A percentile compares a stretch with the other conserved stretches of the same genome.
These are phyloP conservation scores for Plenodomus biglobosus DNA, from an alignment of 2,329 filamentous ascomycete species.

Conservation along the genomic window DNA sequence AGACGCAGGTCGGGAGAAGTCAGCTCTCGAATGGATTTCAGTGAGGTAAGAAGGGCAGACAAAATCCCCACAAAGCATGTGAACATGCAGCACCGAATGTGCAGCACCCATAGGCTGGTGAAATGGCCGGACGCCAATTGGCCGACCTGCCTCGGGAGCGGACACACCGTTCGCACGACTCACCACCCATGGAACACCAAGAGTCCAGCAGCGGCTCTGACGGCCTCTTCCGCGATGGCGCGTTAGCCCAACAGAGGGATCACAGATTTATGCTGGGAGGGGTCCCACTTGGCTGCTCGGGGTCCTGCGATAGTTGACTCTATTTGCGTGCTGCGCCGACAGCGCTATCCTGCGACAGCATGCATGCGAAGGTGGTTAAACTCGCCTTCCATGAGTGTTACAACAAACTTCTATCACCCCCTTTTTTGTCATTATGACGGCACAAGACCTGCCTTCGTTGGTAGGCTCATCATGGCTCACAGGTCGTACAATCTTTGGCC, in stretches of 20 bases:
- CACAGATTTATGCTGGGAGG: neutral
- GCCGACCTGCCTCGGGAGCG: neutral
- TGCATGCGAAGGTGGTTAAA: neutral
- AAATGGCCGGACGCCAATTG: neutral
- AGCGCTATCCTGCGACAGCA: neutral
- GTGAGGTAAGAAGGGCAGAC: neutral
- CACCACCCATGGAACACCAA: neutral
- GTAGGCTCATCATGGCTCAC: neutral
- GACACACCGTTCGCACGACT: neutral
- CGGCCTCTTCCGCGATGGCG: neutral
- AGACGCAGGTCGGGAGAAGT: no score
- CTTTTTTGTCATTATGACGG: neutral
- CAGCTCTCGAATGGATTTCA: no score
- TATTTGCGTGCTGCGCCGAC: neutral
- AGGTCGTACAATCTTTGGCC: neutral
- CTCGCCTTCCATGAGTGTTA: neutral
- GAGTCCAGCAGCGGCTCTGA: neutral
- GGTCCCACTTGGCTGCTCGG: neutral
- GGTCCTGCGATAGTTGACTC: neutral
- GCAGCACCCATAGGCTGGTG: no score
- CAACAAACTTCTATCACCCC: neutral
- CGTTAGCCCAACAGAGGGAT: neutral
- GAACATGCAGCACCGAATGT: no score
- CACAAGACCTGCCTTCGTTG: neutral
- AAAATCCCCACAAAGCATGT: no score